These are phyloP conservation scores for Eimeria sp. DNA, from an alignment of 169 alveolate species.

Conservation along the genomic window DNA sequence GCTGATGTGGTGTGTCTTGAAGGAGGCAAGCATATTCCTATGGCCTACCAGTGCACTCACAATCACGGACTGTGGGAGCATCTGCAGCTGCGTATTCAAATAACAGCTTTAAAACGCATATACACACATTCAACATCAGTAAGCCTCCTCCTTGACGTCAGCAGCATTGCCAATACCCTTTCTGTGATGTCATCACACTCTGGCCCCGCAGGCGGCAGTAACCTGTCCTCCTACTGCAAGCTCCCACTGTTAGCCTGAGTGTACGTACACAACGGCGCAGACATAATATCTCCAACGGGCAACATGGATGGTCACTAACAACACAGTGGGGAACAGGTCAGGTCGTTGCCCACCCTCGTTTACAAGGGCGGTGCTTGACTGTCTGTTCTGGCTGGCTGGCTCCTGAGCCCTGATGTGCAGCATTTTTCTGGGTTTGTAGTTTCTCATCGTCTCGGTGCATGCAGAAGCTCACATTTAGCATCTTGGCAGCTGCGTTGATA, in stretches of 20 bases:
- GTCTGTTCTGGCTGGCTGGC: neutral
- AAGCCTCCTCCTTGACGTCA: neutral
- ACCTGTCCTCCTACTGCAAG: neutral
- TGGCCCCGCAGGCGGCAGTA: neutral
- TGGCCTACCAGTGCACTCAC: neutral
- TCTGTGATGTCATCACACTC: neutral
- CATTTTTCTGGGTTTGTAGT: neutral
- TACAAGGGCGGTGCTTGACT: neutral
- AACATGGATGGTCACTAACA: neutral
- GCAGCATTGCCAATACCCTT: neutral
- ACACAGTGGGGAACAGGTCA: neutral
- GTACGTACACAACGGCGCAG: neutral
- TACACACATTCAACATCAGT: neutral
- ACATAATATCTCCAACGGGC: neutral
- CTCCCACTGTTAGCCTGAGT: slow-evolving; percentile 52
- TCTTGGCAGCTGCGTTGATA: slow-evolving; percentile 49
- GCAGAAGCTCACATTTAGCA: neutral
- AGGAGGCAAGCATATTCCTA: neutral
- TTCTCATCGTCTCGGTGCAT: neutral
- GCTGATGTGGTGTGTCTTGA: neutral
- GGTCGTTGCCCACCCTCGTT: neutral
- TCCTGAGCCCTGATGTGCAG: neutral
- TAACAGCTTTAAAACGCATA: neutral
- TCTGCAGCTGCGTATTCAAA: neutral
- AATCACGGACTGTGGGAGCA: too few relatives aligned